Evolutionary conservation across 306 rosid genomes (phyloP), one percentile per base, ranked within the genome.

Genomic region (Urtica urens): DNA sequence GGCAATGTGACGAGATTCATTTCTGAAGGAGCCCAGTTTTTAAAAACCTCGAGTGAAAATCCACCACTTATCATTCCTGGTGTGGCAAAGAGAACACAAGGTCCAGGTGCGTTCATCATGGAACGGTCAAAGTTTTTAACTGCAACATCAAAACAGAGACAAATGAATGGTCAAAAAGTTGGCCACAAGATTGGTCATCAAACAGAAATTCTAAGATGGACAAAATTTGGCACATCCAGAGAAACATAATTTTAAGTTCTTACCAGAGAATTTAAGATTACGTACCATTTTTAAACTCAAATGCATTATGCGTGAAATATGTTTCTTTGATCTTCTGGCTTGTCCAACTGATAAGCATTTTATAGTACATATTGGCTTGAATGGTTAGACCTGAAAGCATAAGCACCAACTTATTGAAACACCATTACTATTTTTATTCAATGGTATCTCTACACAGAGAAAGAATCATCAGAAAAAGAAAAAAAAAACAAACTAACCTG

Each of bases 71-170:
- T 63, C 97, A 79, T 84, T 72, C 95, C 95, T 39, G 97, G 97
- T n/a, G 95, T 81, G 50, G 97, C 95, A 38, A 88, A 88, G 65
- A 88, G 93, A 72, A 84, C 93, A 72, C 97, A 88, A 51, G 97
- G 87, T 62, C 97, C 97, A 70, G 90, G 80, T 48, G 78, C 77
- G 57, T 81, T 62, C 15, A 84, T 61, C 93, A 84, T 78, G 35
- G 93, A 81, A 35, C 90, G 72, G 8, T 88, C 93, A 57, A 81
- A 88, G n/a, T 72, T 64, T 57, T 68, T 79, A 65, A 81, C 95
- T 88, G 78, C 63, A 65, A 46, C 44, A 83, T 51, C 61, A 59
- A 74, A 64, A 63, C 49, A 64, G 46, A 51, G 11, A 33, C 19
- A 48, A 19, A 46, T 57, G 15, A 64, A 54, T 58, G 56, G 28